Evolutionary conservation across 306 rosid genomes (phyloP).

Genomic region (Sphenostylis stenocarpa): DNA sequence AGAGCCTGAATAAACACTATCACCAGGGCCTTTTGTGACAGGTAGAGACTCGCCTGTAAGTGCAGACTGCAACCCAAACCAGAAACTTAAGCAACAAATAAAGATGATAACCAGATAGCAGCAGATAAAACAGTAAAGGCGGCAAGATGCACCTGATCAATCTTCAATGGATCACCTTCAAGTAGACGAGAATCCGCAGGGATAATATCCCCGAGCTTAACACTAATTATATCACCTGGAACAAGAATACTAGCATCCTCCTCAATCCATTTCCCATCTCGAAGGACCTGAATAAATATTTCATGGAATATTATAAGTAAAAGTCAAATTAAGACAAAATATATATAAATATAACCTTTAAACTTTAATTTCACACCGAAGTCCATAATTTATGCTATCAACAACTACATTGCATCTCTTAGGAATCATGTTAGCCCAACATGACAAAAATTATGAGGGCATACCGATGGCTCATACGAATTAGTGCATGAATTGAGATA

Average conservation of each 20-base stretch:
- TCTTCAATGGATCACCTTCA: conserved; percentile 79
- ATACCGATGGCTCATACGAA: background rate
- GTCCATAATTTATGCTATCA: background rate
- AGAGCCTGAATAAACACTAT: conserved; percentile 75
- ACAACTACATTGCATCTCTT: background rate
- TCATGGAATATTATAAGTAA: background rate
- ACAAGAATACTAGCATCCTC: conserved; percentile 80
- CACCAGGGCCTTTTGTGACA: conserved; percentile 67
- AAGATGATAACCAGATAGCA: background rate
- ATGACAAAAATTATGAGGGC: background rate
- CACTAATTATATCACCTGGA: conserved; percentile 77
- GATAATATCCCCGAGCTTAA: conserved; percentile 83
- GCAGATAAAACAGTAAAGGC: background rate
- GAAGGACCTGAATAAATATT: conserved; percentile 53
- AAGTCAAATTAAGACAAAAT: conserved; percentile 7
- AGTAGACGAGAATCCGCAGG: conserved; percentile 90
- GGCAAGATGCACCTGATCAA: conserved; percentile 65
- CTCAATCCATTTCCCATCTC: conserved; percentile 80
- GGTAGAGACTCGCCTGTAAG: conserved; percentile 89
- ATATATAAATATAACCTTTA: background rate
- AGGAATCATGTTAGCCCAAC: background rate
- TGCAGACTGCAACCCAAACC: conserved; percentile 55
- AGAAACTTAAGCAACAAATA: conserved; percentile 10
- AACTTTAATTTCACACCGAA: background rate
- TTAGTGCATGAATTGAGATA: background rate